Evolutionary conservation across 2,329 filamentous ascomycete genomes (phyloP), one percentile per base, ranked within the genome.

Genomic region (Colletotrichum melonis): DNA sequence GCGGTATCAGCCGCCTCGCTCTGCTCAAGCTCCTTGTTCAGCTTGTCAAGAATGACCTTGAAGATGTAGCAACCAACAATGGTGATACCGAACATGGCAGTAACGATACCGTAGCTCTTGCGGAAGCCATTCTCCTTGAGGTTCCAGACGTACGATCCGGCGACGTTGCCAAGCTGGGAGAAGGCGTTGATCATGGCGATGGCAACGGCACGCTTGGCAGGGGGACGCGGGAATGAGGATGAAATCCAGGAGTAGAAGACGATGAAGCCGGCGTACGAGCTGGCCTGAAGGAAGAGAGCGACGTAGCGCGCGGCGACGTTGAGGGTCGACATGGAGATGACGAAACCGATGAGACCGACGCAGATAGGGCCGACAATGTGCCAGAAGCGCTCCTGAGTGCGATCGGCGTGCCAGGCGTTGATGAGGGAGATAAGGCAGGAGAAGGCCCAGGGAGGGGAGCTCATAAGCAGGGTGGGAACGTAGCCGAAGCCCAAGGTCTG

Each of bases 51-150:
- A 68, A 89, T 85, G 75, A 82, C 70, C 24, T 85, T 83, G 82
- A 90, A 87, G 38, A 81, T 70, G 64, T 81, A 84, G 79, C 87
- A 91, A 5, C 89, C 89, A 0, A 84, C 46, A 38, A 91, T 87
- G 0, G 90, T 89, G 54, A 90, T 76, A 4, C 88, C 89, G 77
- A 92, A 92, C 90, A 92, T 92, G 77, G 89, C 84, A 16, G 88
- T 86, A 5, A 92, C 91, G 69, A 92, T 90, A 4, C 89, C 90
- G 76, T 92, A 92, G 74, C 89, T 91, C 82, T 89, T 88, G 75
- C 90, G 86, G 83, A 86, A 92, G 0, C 91, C 91, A 74, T 92
- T 87, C 0, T 86, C 89, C 28, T 84, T 82, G 63, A 92, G 84
- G 65, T 86, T 82, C 90, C 90, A 92, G 3, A 92, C 90, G 76